Evolutionary conservation across 2,329 filamentous ascomycete species (phyloP), one percentile per base, ranked within the genome.

Genomic region (Curvularia lunata): DNA sequence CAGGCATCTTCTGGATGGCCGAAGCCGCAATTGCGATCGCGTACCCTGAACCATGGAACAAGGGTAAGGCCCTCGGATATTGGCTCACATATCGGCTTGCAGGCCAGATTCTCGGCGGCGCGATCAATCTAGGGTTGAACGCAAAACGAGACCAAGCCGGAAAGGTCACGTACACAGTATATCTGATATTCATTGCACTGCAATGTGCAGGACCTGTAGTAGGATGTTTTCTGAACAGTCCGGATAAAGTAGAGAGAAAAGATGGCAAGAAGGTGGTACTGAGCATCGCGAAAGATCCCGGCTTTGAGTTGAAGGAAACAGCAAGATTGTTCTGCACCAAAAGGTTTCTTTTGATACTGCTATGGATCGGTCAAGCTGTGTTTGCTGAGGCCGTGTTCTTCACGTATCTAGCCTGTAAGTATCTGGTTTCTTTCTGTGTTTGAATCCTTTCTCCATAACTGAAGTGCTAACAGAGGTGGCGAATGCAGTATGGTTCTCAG

Each of bases 1-100:
- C 89, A 0, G 89, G 89, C 0, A 80, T 91, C 0, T 91, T 91
- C 74, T 92, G 89, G 89, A 87, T 87, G 81, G 85, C 88, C 0
- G 89, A 92, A 75, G 87, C 87, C 0, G 88, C 89, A 0, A 90
- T 92, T 55, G 88, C 88, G 0, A 84, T 91, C 19, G 82, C 86
- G 0, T 92, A 92, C 62, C 88, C 89, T 0, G 89, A 91, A 65
- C 87, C 88, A 0, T 86, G 71, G 71, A 75, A 75, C 27, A 73
- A 72, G 48, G 74, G 74, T 10, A 74, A 74, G 51, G 71, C 72
- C 1, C 77, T 91, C 0, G 89, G 88, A 0, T 87, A 88, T 67
- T 92, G 89, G 89, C 80, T 91, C 4, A 83, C 79, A 5, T 86
- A 83, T 61, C 80, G 84, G 3, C 80, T 89, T 1, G 79, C 81